Base-by-base conservation (phyloP, 768 basidiomycete genomes). In the Tulasnella sp. region DNA sequence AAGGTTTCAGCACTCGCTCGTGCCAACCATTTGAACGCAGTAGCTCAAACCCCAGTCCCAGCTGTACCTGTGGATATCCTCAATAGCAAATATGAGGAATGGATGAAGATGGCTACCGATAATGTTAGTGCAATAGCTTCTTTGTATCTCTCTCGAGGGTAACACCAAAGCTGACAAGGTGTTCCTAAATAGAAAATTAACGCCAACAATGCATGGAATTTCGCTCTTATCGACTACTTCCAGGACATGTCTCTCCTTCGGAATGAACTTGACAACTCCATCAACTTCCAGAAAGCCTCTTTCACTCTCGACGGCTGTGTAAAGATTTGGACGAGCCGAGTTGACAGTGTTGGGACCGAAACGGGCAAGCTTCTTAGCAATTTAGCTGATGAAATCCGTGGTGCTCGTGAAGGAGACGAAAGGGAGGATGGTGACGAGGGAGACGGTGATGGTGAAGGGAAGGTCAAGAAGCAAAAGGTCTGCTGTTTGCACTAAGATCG, bases 41-140 rank as follows among this genome's bases (percentile, higher is more conserved):
- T 79, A 31, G 79, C 80, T 79, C 25, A 78, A 68, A 71, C 78
- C 54, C 77, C 76, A 22, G 76, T 71, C 11, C 83, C 82, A 11
- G 77, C 76, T 17, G 81, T 82, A 25, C 80, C 91, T 0, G 83
- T 91, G 79, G 93, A 96, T 79, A 88, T 95, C n/a, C 93, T 93
- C 89, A 93, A 87, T 83, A 91, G 90, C 49, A 97, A 96, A 80
- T 97, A 91, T 81, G 97, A 99, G 82, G 96, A 99, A 83, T 99
- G 97, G 97, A 99, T 99, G 97, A 99, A 99, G 86, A 91, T 99
- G 90, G 96, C 96, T 0, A 99, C 97, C 2, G 97, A 99, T 82
- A 99, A 99, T 83, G 97, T 98, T 82, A 80, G 90, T 85, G 4
- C 39, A 74, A 22, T 67, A 25, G 2, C 4, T 36, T 69, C 71